Evolutionary conservation across 1,284 basidiomycete genomes (phyloP), one percentile per base, ranked within the genome.

Genomic region (Moniliella sp.): DNA sequence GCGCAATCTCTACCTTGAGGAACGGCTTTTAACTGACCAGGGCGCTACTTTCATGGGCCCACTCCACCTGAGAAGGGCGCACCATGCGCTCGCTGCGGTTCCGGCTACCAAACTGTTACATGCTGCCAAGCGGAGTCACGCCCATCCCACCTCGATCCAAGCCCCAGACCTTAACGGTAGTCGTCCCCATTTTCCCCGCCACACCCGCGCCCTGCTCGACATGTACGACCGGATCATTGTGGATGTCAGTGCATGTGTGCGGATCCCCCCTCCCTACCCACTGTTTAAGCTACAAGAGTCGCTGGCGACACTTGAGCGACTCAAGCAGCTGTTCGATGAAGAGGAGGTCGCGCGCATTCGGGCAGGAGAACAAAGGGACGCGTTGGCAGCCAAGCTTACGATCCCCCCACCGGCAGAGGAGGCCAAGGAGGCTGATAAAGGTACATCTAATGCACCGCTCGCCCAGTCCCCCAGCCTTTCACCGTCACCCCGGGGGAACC

Each of bases 1-100:
- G 10, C 68, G 69, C 48, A 84, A 91, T 55, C 64, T 94, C 53
- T 83, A 84, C 57, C 70, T 94, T 46, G 91, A 99, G 65, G 82
- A 79, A 0, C 78, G 82, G 52, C 68, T 97, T 12, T 88, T 84
- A 74, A 81, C 80, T 57, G 88, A 97, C 61, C 81, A 80, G 18
- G 49, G 47, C 4, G 42, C 50, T 13, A 33, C 35, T 8, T 36
- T 50, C 37, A 31, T n/a, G n/a, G n/a, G n/a, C n/a, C n/a, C n/a
- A n/a, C n/a, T n/a, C n/a, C n/a, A n/a, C n/a, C n/a, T n/a, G n/a
- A n/a, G n/a, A n/a, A n/a, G n/a, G n/a, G n/a, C n/a, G n/a, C n/a
- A n/a, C n/a, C n/a, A n/a, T n/a, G n/a, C n/a, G n/a, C n/a, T n/a
- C n/a, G n/a, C n/a, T n/a, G n/a, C n/a, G n/a, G n/a, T n/a, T n/a